Base-by-base conservation (phyloP, 2,329 filamentous ascomycete genomes). In the Pyrenophora seminiperda region DNA sequence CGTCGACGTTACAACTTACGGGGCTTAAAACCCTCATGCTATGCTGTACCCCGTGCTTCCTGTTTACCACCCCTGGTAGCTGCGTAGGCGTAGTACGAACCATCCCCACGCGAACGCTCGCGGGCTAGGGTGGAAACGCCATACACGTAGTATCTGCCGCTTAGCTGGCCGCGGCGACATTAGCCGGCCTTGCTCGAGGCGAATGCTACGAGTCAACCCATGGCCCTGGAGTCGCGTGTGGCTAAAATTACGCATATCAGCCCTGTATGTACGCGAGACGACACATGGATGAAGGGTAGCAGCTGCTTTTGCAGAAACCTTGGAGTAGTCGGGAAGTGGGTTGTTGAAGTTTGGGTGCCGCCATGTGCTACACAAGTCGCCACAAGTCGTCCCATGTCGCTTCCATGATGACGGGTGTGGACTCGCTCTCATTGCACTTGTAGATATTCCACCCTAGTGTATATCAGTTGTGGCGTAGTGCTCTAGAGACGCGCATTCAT, bases 231-330 rank as follows among this genome's bases (percentile, higher is more conserved):
- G 50, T 43, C 34, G 34, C 19, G 22, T 29, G 48, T 41, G 33
- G 15, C 31, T 20, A 32, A 34, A 45, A 47, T 42, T 47, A 48
- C 56, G 54, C 52, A 53, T 22, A 33, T 54, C 54, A 61, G 58
- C 58, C 58, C 56, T 56, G 58, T 48, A 20, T 56, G 58, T 48
- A 20, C 27, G 54, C 37, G 31, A 41, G 36, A 38, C 14, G 11
- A 50, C 30, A 46, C 47, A 47, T 31, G 30, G 34, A 22, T 41
- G 37, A 51, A 44, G 13, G 29, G 22, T 42, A 37, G 41, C 32
- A 24, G 34, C 39, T 39, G 34, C 39, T 24, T 15, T 36, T 30
- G 41, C 41, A 27, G 18, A 32, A 17, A 24, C 13, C 11, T 40
- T 38, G n/a, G n/a, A 46, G 41, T 17, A 36, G 36, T 5, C 42